Base-by-base conservation (phyloP, 2,329 filamentous ascomycete species). In the Colletotrichum sp. region DNA sequence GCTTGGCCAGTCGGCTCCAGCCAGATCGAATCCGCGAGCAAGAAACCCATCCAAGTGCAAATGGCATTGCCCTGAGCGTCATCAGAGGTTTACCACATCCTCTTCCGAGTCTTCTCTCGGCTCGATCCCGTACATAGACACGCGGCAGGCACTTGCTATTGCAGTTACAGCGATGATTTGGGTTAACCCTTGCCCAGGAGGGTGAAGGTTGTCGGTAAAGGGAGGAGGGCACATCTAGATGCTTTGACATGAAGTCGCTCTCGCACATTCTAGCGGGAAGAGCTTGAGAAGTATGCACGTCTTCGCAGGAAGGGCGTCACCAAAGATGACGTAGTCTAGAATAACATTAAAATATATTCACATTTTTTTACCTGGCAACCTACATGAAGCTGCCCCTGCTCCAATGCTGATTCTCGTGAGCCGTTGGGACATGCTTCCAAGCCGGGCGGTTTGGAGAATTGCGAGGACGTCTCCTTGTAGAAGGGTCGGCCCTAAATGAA, bases 101-200 rank as follows among this genome's bases (percentile, higher is more conserved):
- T 52, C 10, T 52, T 13, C 43, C n/a, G n/a, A 21, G n/a, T 3
- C 10, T 52, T 13, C 6, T 13, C 43, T 13, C 43, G 43, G n/a
- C n/a, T 52, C 5, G 10, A 1, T 24, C 43, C 13, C 4, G 12
- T 13, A 7, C n/a, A 7, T 52, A 7, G 10, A 21, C n/a, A 21
- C 10, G n/a, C n/a, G 18, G 43, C n/a, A 10, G 3, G 0, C 38
- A 5, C 10, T 10, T 43, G n/a, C n/a, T 13, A 6, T 48, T 1
- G n/a, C 5, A 13, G 2, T 4, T 48, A 4, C 1, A 0, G 43
- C 43, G 2, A 48, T 21, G 43, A 21, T 13, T 3, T 48, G 43
- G 5, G n/a, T 13, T 0, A 4, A 48, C 4, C n/a, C 4, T 52
- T 3, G 43, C n/a, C 10, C 0, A 0, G 2, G n/a, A 12, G 5